Evolutionary conservation across 805 yeast genomes (phyloP).

Genomic region (Kodamaea hsintzibuensis): DNA sequence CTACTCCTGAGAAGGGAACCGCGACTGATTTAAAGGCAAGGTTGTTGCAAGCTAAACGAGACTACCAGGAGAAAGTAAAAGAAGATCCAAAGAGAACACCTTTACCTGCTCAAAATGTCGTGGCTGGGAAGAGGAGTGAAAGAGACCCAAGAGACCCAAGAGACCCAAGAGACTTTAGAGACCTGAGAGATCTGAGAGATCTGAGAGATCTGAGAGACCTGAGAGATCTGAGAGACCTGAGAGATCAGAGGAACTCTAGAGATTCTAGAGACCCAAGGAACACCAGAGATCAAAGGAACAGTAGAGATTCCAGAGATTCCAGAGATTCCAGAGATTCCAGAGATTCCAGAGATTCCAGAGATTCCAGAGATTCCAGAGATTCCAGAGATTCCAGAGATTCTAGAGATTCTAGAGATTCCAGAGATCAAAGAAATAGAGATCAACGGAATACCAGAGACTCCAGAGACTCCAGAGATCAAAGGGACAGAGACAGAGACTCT

Average conservation of each 20-base stretch:
- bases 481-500: too few relatives aligned
- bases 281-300: constrained; percentile 16
- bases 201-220: constrained; percentile 20
- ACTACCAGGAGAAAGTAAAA: constrained; percentile 14
- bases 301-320: constrained; percentile 6
- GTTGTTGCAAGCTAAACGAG: constrained; percentile 25
- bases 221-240: constrained; percentile 13
- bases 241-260: constrained; percentile 15
- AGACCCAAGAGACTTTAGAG: constrained; percentile 1
- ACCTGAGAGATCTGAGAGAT: constrained; percentile 1
- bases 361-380: constrained; percentile 1
- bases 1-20: constrained; percentile 1
- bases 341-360: constrained; percentile 3
- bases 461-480: neutral
- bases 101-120: constrained; percentile 22
- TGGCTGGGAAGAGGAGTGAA: neutral
- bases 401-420: neutral
- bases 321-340: constrained; percentile 10
- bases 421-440: neutral
- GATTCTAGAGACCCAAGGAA: constrained; percentile 17
- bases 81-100: constrained; percentile 19
- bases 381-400: neutral
- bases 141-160: constrained; percentile 2
- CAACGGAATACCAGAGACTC: neutral
- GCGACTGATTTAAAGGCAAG: constrained; percentile 19